Base-by-base conservation (phyloP, 768 basidiomycete genomes). In the Tricholoma flavovirens region DNA sequence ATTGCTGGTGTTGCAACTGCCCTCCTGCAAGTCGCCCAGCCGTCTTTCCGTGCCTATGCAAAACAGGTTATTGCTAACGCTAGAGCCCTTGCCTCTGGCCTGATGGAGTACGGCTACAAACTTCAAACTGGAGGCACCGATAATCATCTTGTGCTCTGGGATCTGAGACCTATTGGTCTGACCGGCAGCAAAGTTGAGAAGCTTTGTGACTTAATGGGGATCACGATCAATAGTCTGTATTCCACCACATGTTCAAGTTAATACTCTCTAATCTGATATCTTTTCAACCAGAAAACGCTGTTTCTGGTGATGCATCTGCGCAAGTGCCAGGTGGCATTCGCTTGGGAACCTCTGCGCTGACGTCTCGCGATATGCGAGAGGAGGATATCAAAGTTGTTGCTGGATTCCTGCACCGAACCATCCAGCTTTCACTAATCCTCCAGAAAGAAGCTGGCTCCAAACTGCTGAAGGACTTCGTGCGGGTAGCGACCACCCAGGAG, bases 161-260 rank as follows among this genome's bases (percentile, higher is more conserved):
- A 98, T 67, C 83, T 98, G 59, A 84, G 97, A 33, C 97, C 97
- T 29, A 80, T 97, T 60, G 90, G 92, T 49, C 76, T 98, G 68
- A 98, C 97, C n/a, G 97, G 97, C 50, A 90, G 87, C 78, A 98
- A 98, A 75, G 86, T 99, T 56, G 96, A 98, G 80, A 98, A 97
- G 80, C 84, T 99, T 63, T 97, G 97, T 72, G 96, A 98, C 70
- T 80, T 97, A 51, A 84, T 93, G 71, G 93, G 93, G 56, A 97
- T 98, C 70, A 98, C 95, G 30, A 93, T 98, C 74, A 93, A 94
- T 78, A 93, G 90, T 92, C 62, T 64, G 88, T 73, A 21, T 49
- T 29, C 2, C n/a, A 2, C 14, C 46, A 9, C 26, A n/a, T 49
- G 26, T 29, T 6, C 17, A 30, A 2, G 4, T 17, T 9, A 17